These are phyloP conservation scores for Apiospora marii DNA, from an alignment of 2,329 filamentous ascomycete species.

Conservation along the genomic window DNA sequence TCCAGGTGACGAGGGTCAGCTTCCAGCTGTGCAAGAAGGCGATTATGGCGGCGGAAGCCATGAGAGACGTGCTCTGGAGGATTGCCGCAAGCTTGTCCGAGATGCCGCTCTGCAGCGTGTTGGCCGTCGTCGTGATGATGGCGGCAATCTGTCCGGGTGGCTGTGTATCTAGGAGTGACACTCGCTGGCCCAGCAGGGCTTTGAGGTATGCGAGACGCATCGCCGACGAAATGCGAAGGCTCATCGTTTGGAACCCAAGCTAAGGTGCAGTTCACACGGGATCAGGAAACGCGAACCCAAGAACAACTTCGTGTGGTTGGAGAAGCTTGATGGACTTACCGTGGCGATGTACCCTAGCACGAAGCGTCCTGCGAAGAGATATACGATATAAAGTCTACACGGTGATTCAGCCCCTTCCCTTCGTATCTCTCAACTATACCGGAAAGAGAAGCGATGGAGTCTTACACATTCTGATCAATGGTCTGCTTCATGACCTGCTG, in stretches of 20 bases:
- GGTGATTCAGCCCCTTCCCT: neutral
- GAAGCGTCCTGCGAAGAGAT: slow-evolving; percentile 74
- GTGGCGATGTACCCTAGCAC: slow-evolving; percentile 67
- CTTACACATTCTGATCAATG: slow-evolving; percentile 55
- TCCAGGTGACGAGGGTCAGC: slow-evolving; percentile 65
- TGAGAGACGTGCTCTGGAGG: slow-evolving; percentile 61
- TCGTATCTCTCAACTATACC: fast-evolving
- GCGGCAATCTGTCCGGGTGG: slow-evolving; percentile 66
- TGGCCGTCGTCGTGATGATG: slow-evolving; percentile 70
- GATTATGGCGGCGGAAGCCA: slow-evolving; percentile 61
- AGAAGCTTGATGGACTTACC: slow-evolving; percentile 42
- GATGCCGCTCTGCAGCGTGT: slow-evolving; percentile 68
- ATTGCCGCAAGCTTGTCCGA: slow-evolving; percentile 68
- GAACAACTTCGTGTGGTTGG: neutral
- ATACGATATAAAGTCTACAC: slow-evolving; percentile 71
- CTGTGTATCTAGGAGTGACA: slow-evolving; percentile 72
- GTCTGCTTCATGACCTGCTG: slow-evolving; percentile 42
- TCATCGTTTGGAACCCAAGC: slow-evolving; percentile 67
- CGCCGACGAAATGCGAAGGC: slow-evolving; percentile 66
- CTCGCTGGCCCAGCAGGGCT: slow-evolving; percentile 68
- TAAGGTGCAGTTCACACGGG: slow-evolving; percentile 21
- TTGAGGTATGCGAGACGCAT: slow-evolving; percentile 71
- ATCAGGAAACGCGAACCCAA: neutral
- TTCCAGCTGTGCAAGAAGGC: slow-evolving; percentile 66
- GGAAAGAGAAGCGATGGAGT: neutral